Base-by-base conservation (phyloP, 129 eudicot genomes). In the Artemisia annua region DNA sequence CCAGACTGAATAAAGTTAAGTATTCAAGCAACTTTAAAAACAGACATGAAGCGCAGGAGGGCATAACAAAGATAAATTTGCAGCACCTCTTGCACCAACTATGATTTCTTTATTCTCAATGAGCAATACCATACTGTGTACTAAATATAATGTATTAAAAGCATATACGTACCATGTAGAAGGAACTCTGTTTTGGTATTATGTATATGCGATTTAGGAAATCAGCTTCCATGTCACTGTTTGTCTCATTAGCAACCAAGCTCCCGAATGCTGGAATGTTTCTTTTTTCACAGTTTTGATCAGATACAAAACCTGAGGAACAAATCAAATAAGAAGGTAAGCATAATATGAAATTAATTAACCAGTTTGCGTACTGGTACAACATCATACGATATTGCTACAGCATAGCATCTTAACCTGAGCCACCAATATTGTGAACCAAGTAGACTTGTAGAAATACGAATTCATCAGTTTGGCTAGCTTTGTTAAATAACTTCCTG, bases 111-210 rank as follows among this genome's bases (percentile, higher is more conserved):
- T 26, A 5, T 39, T 44, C 11, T 59, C 39, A 43, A 56, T 32
- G 17, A 26, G 58, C 52, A 35, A 69, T 20, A 7, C 26, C 18
- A 8, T 50, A 46, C 1, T 76, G 62, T 17, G 49, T 66, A 24
- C 60, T 51, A 43, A 13, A 3, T 39, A 24, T 51, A 64, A 55
- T n/a, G 51, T 22, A 59, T 1, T 28, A 59, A 63, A 15, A 51
- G 17, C 5, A n/a, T 51, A 60, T 15, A 18, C 72, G 15, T 50
- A 89, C 98, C 98, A 93, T 93, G 77, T 85, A 90, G 76, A 93
- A 89, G 71, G 86, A 70, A 75, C 89, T 87, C 63, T 85, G 72
- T 79, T 74, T 87, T 7, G 98, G 98, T 76, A 93, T 66, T 61
- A 93, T 84, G 74, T 85, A 93, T 67, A 63, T 77, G 74, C 53